A percentile compares a stretch with the other conserved stretches of the same genome.
Conservation (phyloP, 116 monocot genomes). For the Cymodocea nodosa region DNA sequence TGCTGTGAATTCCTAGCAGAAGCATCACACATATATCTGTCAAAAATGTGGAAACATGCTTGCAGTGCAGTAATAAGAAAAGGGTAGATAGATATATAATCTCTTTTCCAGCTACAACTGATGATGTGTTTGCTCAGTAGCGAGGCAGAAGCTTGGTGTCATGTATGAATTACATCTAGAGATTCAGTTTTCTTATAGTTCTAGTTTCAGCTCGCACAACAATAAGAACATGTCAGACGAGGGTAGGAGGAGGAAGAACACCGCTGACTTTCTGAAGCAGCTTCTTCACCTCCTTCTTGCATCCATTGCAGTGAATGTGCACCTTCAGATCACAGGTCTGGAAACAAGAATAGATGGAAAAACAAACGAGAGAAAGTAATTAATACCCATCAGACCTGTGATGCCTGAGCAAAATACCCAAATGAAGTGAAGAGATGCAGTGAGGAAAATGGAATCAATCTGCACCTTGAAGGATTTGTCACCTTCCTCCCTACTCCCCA, state of each 20-base stretch:
- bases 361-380: neutral
- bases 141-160: too few species aligned
- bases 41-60: neutral
- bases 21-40: neutral
- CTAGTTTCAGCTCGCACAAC: too few species aligned
- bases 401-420: neutral
- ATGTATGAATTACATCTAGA: too few species aligned
- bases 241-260: neutral
- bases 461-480: neutral
- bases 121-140: too few species aligned
- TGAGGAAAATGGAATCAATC: neutral
- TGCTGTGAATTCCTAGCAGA: constrained; percentile 3
- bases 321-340: constrained; percentile 31
- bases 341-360: neutral
- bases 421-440: neutral
- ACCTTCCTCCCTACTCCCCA: too few species aligned
- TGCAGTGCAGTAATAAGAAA: too few species aligned
- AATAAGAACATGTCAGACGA: neutral
- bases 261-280: constrained; percentile 26
- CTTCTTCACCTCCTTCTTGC: constrained; percentile 29
- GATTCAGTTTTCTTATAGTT: too few species aligned
- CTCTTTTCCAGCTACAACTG: neutral
- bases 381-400: neutral
- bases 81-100: neutral
- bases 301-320: constrained; percentile 30